Percentiles rank a stretch among this genome's conserved stretches.
These are phyloP conservation scores for Collybia nuda DNA, from an alignment of 768 basidiomycete genomes.

Conservation along the genomic window DNA sequence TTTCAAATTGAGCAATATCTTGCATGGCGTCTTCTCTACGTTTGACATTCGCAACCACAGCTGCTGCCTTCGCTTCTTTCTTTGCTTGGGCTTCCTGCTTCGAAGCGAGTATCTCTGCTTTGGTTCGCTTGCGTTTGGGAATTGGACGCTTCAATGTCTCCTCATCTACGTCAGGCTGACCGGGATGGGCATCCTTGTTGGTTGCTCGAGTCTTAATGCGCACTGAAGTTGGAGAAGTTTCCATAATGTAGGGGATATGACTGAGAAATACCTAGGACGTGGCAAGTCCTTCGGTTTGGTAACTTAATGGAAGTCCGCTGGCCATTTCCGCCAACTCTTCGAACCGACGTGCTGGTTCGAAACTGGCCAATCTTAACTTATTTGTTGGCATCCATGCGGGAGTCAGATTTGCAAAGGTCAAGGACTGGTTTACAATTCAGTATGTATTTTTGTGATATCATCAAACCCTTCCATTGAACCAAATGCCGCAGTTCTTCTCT, in stretches of 20 bases:
- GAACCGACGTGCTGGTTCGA: neutral
- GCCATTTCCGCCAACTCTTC: neutral
- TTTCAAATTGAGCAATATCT: neutral
- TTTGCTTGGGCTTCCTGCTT: neutral
- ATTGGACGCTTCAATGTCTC: neutral
- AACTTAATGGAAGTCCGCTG: neutral
- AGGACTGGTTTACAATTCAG: neutral
- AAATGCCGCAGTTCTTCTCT: too few species aligned
- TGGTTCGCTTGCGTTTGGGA: neutral
- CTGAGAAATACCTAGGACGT: neutral
- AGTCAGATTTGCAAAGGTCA: neutral
- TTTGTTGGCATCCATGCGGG: too few species aligned
- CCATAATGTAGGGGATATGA: neutral
- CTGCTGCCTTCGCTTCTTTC: slow-evolving; percentile 1
- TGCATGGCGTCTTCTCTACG: neutral
- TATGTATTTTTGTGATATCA: neutral
- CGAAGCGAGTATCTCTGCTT: slow-evolving; percentile 2
- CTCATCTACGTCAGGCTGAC: neutral
- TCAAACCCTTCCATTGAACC: too few species aligned
- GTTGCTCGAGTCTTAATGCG: neutral
- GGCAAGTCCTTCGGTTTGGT: neutral
- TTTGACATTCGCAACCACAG: neutral
- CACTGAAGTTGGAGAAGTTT: neutral
- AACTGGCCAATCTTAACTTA: neutral
- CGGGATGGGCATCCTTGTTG: slow-evolving; percentile 5